phyloP scores from a whole-genome alignment of 2,329 filamentous ascomycete species.

The Hortaea werneckii region DNA sequence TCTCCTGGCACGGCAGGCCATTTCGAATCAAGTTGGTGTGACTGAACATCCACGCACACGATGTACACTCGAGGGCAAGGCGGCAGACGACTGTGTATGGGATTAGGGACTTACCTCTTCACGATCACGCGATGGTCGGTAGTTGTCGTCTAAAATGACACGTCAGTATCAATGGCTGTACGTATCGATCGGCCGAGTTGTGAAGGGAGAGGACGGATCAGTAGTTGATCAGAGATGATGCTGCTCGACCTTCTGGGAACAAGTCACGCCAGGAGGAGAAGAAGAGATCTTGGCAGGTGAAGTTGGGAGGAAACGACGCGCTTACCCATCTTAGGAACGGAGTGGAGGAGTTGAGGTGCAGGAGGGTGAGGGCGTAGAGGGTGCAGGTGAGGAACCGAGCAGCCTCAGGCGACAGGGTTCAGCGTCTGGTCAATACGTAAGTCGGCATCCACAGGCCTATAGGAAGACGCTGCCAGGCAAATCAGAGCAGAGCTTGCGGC shows the following conservation, averaged over 20 bases:
- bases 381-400: not conserved
- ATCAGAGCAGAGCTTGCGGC: not conserved
- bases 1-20: too few species aligned
- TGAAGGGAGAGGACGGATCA: not conserved
- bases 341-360: constrained; percentile 3
- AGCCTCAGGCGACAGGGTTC: constrained; percentile 5
- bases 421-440: constrained; percentile 4
- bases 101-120: constrained; percentile 5
- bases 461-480: not conserved
- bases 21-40: too few species aligned
- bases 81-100: too few species aligned
- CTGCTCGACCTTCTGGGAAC: not conserved
- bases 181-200: not conserved
- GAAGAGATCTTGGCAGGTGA: constrained; percentile 5
- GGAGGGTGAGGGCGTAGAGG: constrained; percentile 2
- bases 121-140: constrained; percentile 11
- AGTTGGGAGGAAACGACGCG: constrained; percentile 1
- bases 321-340: constrained; percentile 5
- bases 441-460: not conserved
- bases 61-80: too few species aligned
- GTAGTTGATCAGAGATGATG: too few species aligned
- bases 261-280: not conserved
- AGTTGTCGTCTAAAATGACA: constrained; percentile 10
- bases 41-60: too few species aligned
- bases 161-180: constrained; percentile 3